phyloP scores from a whole-genome alignment of 1,139 yeast genomes.

The Wickerhamomyces sp. region DNA sequence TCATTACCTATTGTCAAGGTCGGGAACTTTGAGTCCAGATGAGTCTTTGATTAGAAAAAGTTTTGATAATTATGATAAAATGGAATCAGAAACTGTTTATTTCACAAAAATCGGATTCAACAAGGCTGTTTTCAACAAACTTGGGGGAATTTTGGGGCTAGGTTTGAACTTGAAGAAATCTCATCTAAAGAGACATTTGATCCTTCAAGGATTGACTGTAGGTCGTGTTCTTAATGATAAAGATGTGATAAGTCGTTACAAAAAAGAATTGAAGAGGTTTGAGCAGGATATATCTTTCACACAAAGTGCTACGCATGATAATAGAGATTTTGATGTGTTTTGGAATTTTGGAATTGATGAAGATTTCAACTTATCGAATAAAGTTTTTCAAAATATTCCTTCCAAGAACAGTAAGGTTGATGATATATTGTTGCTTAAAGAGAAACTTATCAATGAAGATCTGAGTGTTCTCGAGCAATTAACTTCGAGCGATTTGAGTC shows the following conservation, averaged over 20 bases:
- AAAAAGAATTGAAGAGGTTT: conserved; percentile 1
- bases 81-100: conserved; percentile 44
- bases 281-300: conserved; percentile 1
- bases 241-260: conserved; percentile 5
- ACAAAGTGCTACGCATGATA: conserved; percentile 29
- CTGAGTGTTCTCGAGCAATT: neutral
- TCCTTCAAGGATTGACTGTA: conserved; percentile 34
- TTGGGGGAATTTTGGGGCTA: conserved; percentile 56
- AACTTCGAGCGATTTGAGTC: conserved; percentile 9
- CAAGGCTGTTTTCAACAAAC: conserved; percentile 50
- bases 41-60: conserved; percentile 18
- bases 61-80: conserved; percentile 43
- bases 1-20: conserved; percentile 47
- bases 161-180: conserved; percentile 34
- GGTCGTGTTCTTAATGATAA: conserved; percentile 29
- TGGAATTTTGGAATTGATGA: conserved; percentile 42
- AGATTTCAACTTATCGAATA: conserved; percentile 6
- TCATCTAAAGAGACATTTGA: conserved; percentile 31
- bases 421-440: conserved; percentile 8
- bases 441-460: conserved; percentile 13
- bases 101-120: conserved; percentile 47
- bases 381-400: conserved; percentile 15
- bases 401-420: conserved; percentile 8
- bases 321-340: conserved; percentile 42
- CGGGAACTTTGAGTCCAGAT: conserved; percentile 36